phyloP scores from a whole-genome alignment of 441 rosid genomes.

The Croton laevigatus region DNA sequence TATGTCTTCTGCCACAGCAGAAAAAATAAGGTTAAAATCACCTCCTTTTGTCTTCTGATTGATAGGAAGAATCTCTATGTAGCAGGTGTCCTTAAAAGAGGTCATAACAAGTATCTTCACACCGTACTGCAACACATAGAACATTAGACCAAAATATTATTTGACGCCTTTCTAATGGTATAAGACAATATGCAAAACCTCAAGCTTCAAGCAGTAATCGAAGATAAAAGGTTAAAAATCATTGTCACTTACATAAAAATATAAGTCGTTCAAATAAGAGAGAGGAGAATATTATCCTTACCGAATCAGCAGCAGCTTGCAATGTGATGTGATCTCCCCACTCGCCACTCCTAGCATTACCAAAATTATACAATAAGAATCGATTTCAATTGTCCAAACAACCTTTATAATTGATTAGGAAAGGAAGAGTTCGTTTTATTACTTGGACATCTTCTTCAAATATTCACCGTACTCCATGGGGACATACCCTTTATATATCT shows the following conservation, averaged over 20 bases:
- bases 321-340: slow-evolving; percentile 97
- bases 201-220: neutral
- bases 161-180: neutral
- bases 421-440: slow-evolving; percentile 12
- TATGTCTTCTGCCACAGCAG: neutral
- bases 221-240: neutral
- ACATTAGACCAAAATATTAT: slow-evolving; percentile 4
- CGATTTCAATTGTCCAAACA: neutral
- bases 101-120: slow-evolving; percentile 80
- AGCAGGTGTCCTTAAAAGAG: slow-evolving; percentile 86
- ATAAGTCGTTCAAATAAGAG: too few relatives aligned
- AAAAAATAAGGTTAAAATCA: slow-evolving; percentile 22
- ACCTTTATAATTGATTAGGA: neutral
- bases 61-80: slow-evolving; percentile 82
- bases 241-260: neutral
- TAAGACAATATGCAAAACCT: neutral
- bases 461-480: slow-evolving; percentile 75
- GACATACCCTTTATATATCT: slow-evolving; percentile 71
- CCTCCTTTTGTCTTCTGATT: slow-evolving; percentile 65
- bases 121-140: slow-evolving; percentile 59
- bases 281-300: slow-evolving; percentile 21
- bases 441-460: slow-evolving; percentile 70
- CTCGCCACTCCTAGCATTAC: slow-evolving; percentile 60
- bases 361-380: slow-evolving; percentile 7
- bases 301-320: slow-evolving; percentile 97